Conservation (phyloP, 805 yeast species). For the Cyberlindnera americana region DNA sequence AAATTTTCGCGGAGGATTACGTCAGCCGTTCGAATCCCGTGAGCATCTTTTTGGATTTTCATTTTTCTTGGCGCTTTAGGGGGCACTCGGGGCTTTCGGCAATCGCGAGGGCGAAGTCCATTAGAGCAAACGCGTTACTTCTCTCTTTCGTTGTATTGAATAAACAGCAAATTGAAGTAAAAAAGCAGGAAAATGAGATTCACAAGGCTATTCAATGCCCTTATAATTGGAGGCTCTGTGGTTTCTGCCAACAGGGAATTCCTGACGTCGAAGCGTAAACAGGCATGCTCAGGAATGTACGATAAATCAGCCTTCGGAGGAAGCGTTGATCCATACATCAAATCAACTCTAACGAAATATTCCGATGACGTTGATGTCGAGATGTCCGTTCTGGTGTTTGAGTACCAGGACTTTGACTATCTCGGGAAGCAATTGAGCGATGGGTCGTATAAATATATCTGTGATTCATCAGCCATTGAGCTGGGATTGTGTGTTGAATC, state of each 20-base stretch:
- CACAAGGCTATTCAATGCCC: too few relatives aligned
- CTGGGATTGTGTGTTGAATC: slow-evolving; percentile 49
- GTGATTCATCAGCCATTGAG: slow-evolving; percentile 67
- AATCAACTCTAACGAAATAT: slow-evolving; percentile 39
- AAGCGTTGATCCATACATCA: slow-evolving; percentile 55
- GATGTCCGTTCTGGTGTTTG: slow-evolving; percentile 74
- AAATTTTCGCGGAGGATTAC: too few relatives aligned
- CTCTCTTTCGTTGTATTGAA: not conserved
- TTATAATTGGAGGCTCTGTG: too few relatives aligned
- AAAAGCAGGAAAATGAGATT: too few relatives aligned
- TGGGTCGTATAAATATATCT: slow-evolving; percentile 57
- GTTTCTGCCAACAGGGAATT: slow-evolving; percentile 42
- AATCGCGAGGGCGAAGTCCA: not conserved
- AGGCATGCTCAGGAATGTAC: slow-evolving; percentile 88
- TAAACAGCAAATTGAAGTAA: too few relatives aligned
- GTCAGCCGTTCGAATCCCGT: not conserved
- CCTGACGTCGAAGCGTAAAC: slow-evolving; percentile 50
- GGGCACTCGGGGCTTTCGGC: not conserved
- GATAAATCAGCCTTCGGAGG: slow-evolving; percentile 88
- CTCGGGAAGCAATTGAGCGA: slow-evolving; percentile 53
- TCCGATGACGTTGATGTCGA: slow-evolving; percentile 28
- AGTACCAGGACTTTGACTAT: slow-evolving; percentile 69
- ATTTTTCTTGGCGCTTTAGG: not conserved
- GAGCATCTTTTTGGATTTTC: not conserved
- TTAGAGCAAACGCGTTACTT: not conserved